These are phyloP conservation scores for Tephrocybe sp. DNA, from an alignment of 768 basidiomycete species.

Conservation along the genomic window DNA sequence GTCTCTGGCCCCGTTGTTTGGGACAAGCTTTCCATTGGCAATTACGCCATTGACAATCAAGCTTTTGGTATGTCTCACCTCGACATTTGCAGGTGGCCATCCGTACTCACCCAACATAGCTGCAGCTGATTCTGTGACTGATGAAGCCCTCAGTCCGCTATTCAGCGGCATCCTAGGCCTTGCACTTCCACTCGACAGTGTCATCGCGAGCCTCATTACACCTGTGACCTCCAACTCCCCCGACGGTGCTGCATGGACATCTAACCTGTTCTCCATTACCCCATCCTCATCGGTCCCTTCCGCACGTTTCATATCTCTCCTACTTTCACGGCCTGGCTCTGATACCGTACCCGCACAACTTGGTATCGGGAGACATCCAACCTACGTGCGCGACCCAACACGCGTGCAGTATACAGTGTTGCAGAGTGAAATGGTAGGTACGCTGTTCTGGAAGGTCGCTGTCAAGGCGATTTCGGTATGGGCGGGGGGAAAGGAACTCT, in stretches of 20 bases:
- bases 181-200: slow-evolving; percentile 70
- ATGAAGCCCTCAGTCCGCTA: slow-evolving; percentile 54
- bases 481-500: slow-evolving; percentile 39
- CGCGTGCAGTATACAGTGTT: slow-evolving; percentile 51
- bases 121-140: slow-evolving; percentile 51
- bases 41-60: slow-evolving; percentile 63
- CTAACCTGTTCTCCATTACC: slow-evolving; percentile 72
- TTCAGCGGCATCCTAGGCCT: slow-evolving; percentile 78
- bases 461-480: slow-evolving; percentile 64
- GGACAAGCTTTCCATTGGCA: slow-evolving; percentile 64
- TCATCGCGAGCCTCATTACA: slow-evolving; percentile 54
- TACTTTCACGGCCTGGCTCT: slow-evolving; percentile 69
- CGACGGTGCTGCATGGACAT: slow-evolving; percentile 66
- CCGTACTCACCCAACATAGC: slow-evolving; percentile 34
- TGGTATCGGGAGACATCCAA: slow-evolving; percentile 72
- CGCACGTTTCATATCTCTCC: slow-evolving; percentile 66
- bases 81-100: background rate
- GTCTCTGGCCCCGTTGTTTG: slow-evolving; percentile 67
- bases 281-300: slow-evolving; percentile 52
- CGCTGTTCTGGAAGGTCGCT: slow-evolving; percentile 62
- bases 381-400: slow-evolving; percentile 46
- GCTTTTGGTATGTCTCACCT: slow-evolving; percentile 56
- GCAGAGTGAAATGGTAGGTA: slow-evolving; percentile 38
- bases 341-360: slow-evolving; percentile 56
- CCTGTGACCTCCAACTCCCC: slow-evolving; percentile 49